A percentile compares a stretch with the other conserved stretches of the same genome.
phyloP scores from a whole-genome alignment of 2,329 filamentous ascomycete species.

The Ceratocystis colombiana region DNA sequence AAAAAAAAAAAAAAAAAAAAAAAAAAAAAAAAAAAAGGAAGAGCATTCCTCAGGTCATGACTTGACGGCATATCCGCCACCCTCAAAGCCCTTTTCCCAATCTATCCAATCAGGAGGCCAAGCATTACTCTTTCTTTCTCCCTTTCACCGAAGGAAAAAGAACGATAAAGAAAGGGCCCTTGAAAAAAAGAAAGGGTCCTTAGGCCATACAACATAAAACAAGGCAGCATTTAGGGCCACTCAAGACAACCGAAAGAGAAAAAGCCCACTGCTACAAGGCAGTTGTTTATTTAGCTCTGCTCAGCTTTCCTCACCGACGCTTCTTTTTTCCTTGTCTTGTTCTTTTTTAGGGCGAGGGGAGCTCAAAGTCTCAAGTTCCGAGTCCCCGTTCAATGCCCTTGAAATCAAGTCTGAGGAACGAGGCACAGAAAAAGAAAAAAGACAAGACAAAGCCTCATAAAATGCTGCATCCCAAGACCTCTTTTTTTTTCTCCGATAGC shows the following conservation, averaged over 20 bases:
- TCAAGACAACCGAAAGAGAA: neutral
- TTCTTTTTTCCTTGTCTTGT: no score
- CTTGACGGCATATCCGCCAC: conserved; percentile 10
- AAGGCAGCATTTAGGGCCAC: neutral
- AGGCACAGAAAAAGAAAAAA: neutral
- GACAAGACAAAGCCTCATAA: conserved; percentile 14
- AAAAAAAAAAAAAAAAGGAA: neutral
- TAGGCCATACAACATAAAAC: neutral
- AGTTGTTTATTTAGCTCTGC: neutral
- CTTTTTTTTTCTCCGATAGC: conserved; percentile 9
- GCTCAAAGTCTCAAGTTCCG: no score
- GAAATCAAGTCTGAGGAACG: neutral
- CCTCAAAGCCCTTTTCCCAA: neutral
- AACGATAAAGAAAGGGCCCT: neutral
- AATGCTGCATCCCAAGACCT: neutral
- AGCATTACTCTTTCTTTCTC: neutral
- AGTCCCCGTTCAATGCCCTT: neutral
- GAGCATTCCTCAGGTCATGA: conserved; percentile 11
- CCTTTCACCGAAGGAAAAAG: conserved; percentile 5
- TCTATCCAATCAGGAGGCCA: neutral
- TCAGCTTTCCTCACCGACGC: no score
- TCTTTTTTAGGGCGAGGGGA: no score
- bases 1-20: neutral
- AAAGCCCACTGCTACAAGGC: neutral
- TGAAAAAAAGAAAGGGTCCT: conserved; percentile 10